Evolutionary conservation across 1,139 yeast genomes (phyloP), one percentile per base, ranked within the genome.

Genomic region (Scheffersomyces cryptocercus): DNA sequence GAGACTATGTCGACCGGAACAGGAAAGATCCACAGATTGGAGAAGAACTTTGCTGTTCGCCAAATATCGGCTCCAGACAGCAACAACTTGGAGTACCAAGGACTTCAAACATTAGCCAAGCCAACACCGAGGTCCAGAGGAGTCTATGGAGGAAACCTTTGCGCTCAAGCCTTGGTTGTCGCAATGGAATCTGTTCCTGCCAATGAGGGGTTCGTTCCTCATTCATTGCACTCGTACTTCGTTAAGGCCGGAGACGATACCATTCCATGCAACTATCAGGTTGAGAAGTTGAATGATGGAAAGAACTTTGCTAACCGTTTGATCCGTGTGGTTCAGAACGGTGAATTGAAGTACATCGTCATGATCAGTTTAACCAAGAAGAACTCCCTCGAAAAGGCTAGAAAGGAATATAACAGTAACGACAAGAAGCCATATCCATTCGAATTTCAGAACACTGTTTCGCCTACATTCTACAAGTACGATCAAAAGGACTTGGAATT

Each of bases 161-260:
- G 70, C 45, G 77, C 70, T 4, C 77, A 72, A 51, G 68, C 74
- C 1, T 52, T 73, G 29, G 53, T 70, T 11, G 77, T 64, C 13
- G 77, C 77, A n/a, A 64, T 73, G 58, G 62, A 63, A 43, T 60
- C 72, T 12, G 50, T 54, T 5, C 59, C 59, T 1, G 45, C 49
- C 15, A 51, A 47, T 30, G 58, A 54, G 2, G 72, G 65, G 2
- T 73, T 67, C 47, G 62, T 60, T 6, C 79, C 78, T 2, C 75
- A 73, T 45, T 70, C 77, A 6, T 56, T 73, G 34, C 78, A 73
- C 51, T 67, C 73, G 28, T 70, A 66, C 48, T 73, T 73, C 47
- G 63, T 71, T 24, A 67, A 68, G 48, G 73, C 75, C 8, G 74
- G 71, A 7, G 65, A 58, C 45, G 74, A 68, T 42, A 36, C 54